Conservation (phyloP, 1,284 basidiomycete genomes). For the Boletus smithii region DNA sequence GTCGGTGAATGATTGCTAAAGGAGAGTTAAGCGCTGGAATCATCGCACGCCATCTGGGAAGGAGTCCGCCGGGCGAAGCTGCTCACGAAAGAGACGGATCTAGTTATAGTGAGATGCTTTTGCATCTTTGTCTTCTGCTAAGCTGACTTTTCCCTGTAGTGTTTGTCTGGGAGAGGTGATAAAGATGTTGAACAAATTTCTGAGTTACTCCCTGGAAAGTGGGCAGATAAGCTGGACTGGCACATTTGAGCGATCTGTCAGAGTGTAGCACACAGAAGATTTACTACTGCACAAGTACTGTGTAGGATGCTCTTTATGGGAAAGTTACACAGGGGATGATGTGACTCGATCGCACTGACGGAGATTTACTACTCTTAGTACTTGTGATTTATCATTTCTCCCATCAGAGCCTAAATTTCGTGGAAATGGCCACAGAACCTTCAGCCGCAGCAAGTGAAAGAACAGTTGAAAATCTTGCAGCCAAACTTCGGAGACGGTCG, state of each 20-base stretch:
- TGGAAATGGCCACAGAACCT: slow-evolving; percentile 42
- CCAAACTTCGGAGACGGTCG: slow-evolving; percentile 65
- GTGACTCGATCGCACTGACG: slow-evolving; percentile 15
- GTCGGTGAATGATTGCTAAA: slow-evolving; percentile 9
- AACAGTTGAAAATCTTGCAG: slow-evolving; percentile 63
- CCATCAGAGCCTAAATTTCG: background rate
- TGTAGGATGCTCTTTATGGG: slow-evolving; percentile 17
- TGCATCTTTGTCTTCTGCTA: background rate
- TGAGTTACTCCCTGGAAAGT: slow-evolving; percentile 76
- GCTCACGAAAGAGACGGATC: slow-evolving; percentile 78
- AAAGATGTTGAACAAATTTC: slow-evolving; percentile 95
- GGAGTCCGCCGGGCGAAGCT: slow-evolving; percentile 84
- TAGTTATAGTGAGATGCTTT: slow-evolving; percentile 78
- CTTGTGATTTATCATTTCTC: no score
- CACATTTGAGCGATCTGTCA: slow-evolving; percentile 39
- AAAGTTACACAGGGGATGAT: slow-evolving; percentile 4
- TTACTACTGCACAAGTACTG: background rate
- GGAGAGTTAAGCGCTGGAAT: slow-evolving; percentile 73
- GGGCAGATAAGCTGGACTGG: slow-evolving; percentile 90
- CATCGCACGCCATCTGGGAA: slow-evolving; percentile 93
- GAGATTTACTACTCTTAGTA: no score
- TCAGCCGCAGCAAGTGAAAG: slow-evolving; percentile 43
- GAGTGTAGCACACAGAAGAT: background rate
- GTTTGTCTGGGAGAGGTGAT: slow-evolving; percentile 87
- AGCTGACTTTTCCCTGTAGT: slow-evolving; percentile 44